phyloP scores from a whole-genome alignment of 2,329 filamentous ascomycete species.

The Aureobasidium sp. region DNA sequence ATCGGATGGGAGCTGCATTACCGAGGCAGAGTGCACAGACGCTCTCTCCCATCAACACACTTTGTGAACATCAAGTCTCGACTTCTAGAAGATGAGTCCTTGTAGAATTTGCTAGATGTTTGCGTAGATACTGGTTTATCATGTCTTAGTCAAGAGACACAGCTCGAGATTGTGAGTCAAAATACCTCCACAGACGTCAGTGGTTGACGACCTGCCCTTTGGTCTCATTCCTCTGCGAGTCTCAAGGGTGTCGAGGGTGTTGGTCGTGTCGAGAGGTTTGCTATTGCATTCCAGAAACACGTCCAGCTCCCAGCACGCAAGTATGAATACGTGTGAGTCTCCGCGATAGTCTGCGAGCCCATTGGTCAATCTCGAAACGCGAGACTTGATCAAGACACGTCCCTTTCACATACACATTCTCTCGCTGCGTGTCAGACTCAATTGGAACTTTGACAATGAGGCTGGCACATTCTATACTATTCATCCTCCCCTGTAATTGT shows the following conservation, averaged over 20 bases:
- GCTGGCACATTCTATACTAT: constrained; percentile 1
- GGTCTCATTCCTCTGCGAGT: not conserved
- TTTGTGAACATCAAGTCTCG: not conserved
- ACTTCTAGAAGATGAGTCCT: not conserved
- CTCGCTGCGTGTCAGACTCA: not conserved
- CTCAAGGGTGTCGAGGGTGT: not conserved
- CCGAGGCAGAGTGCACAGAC: not conserved
- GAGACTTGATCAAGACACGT: not conserved
- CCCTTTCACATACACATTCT: not conserved
- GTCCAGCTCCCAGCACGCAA: not conserved
- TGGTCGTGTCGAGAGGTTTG: not conserved
- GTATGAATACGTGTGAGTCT: not conserved
- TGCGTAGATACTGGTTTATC: not conserved
- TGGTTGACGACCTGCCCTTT: not conserved
- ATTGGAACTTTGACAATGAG: constrained; percentile 3
- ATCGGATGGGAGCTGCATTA: no score
- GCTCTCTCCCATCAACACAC: not conserved
- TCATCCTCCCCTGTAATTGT: not conserved
- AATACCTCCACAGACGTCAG: not conserved
- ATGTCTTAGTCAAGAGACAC: not conserved
- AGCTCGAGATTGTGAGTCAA: not conserved
- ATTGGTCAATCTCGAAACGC: not conserved
- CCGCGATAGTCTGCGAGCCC: not conserved
- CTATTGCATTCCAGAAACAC: not conserved
- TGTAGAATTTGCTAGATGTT: not conserved